These are phyloP conservation scores for Phaseolus coccineus DNA, from an alignment of 331 rosid genomes.

Conservation along the genomic window DNA sequence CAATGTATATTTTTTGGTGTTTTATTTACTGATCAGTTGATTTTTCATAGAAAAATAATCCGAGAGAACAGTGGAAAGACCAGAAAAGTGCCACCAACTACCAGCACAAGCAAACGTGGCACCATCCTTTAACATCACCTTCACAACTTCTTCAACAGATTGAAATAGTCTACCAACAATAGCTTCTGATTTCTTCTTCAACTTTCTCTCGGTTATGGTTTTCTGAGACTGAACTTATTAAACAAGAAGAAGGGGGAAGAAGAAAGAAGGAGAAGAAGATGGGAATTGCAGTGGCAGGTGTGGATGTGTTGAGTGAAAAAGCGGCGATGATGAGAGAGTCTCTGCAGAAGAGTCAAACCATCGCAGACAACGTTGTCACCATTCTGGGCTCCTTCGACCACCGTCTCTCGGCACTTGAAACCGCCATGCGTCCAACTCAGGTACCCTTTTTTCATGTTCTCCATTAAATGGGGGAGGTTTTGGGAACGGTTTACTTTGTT, in stretches of 20 bases:
- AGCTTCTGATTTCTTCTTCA: conserved; percentile 28
- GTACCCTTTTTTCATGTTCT: conserved; percentile 39
- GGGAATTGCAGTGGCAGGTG: conserved; percentile 59
- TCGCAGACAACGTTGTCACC: conserved; percentile 87
- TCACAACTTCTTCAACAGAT: background rate
- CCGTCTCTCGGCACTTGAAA: conserved; percentile 96
- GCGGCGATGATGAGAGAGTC: conserved; percentile 85
- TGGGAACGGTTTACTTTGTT: background rate
- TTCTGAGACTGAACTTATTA: background rate
- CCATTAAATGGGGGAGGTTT: background rate
- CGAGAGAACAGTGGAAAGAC: background rate
- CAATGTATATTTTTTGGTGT: background rate
- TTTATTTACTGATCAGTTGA: background rate
- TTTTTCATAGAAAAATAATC: background rate
- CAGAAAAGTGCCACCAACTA: background rate
- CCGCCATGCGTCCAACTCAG: conserved; percentile 99
- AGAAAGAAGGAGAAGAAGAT: conserved; percentile 38
- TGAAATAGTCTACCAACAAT: conserved; percentile 19
- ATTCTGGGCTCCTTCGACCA: conserved; percentile 95
- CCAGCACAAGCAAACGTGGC: conserved; percentile 30
- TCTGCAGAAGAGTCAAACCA: conserved; percentile 87
- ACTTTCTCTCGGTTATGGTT: conserved; percentile 24
- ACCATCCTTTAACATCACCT: conserved; percentile 28
- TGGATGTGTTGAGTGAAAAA: conserved; percentile 75
- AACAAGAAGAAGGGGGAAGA: background rate